Percentiles rank a stretch among this genome's conserved stretches.
phyloP scores from a whole-genome alignment of 805 yeast genomes.

The Ogataea trehalophila region DNA sequence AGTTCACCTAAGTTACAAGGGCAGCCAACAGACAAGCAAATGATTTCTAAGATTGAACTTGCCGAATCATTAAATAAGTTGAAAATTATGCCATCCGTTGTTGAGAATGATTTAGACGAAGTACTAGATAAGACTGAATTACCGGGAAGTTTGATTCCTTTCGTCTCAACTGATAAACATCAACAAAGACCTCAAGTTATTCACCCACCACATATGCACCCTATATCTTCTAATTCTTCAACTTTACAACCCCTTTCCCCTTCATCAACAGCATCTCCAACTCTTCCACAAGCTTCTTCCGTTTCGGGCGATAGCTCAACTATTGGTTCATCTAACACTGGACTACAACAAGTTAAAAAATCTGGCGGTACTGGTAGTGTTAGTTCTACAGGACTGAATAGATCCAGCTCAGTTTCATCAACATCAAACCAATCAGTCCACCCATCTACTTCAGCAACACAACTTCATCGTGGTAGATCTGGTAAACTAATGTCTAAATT shows the following conservation, averaged over 20 bases:
- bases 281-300: no score
- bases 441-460: slow-evolving; percentile 4
- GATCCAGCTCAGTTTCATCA: neutral
- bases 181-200: neutral
- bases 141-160: neutral
- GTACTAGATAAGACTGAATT: slow-evolving; percentile 21
- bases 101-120: slow-evolving; percentile 31
- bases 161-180: neutral
- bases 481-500: slow-evolving; percentile 18
- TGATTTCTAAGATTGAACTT: slow-evolving; percentile 18
- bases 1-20: slow-evolving; percentile 13
- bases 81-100: slow-evolving; percentile 29
- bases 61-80: slow-evolving; percentile 22
- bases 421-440: neutral
- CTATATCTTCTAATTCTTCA: neutral
- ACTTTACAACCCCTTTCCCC: neutral
- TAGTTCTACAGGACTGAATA: neutral
- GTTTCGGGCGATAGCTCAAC: no score
- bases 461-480: slow-evolving; percentile 17
- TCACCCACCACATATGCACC: slow-evolving; percentile 1
- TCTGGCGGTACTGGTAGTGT: neutral
- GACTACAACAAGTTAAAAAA: neutral
- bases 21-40: slow-evolving; percentile 5
- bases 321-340: no score
- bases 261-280: slow-evolving; percentile 1